Percentiles rank a stretch among this genome's conserved stretches.
Conservation (phyloP, 192 early-diverging fungal species). For the Coemansia sp. region DNA sequence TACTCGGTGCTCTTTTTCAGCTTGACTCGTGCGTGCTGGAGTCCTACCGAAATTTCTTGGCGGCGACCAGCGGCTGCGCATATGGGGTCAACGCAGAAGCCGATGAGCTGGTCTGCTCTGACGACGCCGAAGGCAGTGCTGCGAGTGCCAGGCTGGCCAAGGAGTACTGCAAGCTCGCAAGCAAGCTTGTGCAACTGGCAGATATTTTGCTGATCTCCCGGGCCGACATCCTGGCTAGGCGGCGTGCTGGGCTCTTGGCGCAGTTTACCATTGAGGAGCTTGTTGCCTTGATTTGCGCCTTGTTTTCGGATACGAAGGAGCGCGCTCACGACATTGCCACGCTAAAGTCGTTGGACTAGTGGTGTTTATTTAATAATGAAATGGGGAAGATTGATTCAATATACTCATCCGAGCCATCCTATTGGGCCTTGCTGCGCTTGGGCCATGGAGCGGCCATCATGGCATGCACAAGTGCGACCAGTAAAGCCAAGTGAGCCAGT, state of each 20-base stretch:
- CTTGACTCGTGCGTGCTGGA: slow-evolving; percentile 7
- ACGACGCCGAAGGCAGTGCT: not conserved
- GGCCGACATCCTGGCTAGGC: slow-evolving; percentile 40
- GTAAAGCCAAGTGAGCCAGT: slow-evolving; percentile 56
- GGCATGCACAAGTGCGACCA: slow-evolving; percentile 49
- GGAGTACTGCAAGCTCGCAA: slow-evolving; percentile 11
- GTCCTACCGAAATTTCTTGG: slow-evolving; percentile 1
- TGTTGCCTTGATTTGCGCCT: slow-evolving; percentile 18
- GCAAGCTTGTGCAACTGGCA: slow-evolving; percentile 32
- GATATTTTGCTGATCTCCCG: slow-evolving; percentile 43
- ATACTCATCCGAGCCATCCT: no score
- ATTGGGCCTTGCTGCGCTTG: not conserved
- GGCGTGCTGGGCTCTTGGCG: slow-evolving; percentile 34
- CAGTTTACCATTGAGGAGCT: slow-evolving; percentile 33
- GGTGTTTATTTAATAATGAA: not conserved
- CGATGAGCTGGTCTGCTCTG: slow-evolving; percentile 15
- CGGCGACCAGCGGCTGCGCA: not conserved
- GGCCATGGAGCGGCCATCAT: not conserved
- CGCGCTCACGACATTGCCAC: slow-evolving; percentile 26
- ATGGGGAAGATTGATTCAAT: no score
- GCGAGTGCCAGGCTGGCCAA: slow-evolving; percentile 12
- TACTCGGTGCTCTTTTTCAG: slow-evolving; percentile 7
- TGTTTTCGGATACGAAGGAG: slow-evolving; percentile 37
- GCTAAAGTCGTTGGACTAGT: slow-evolving; percentile 2
- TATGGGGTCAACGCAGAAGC: not conserved